Evolutionary conservation across 2,329 filamentous ascomycete genomes (phyloP), one percentile per base, ranked within the genome.

Genomic region (Domatiomyces catenatus): DNA sequence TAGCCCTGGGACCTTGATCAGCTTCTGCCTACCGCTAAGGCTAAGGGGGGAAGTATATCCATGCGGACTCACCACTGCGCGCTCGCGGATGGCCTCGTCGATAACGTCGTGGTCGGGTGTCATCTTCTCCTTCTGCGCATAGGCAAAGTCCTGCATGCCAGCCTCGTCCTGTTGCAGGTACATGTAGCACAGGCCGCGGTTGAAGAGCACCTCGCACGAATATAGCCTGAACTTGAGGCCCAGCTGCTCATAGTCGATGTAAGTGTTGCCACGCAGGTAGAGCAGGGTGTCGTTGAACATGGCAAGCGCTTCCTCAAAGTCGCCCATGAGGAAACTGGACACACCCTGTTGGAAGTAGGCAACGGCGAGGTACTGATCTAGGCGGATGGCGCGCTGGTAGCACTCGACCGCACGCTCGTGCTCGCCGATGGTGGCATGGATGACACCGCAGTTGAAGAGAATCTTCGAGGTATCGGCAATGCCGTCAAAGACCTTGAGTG

Each of bases 301-400:
- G 59, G 89, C 89, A 54, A 96, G 74, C 17, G 92, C 92, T 67
- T 96, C 92, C 66, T 96, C 89, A 60, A 96, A 96, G 65, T 98
- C 92, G 53, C 90, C 90, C 50, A 96, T 79, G 47, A 98, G 74
- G 67, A 98, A 98, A 66, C 96, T 98, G 50, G 92, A 96, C 17
- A 98, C 92, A 44, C 92, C 92, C 68, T 96, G 87, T 64, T 98
- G 92, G 67, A 98, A 98, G 67, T 96, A 96, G 53, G 92, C 90
- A 52, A 98, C 88, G 51, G 92, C 92, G 45, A 98, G 83, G 64
- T 96, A 98, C 64, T 92, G 85, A 63, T 98, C 92, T 51, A 95
- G 76, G 56, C 81, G 77, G 60, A 94, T 85, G 47, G 92, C 89
- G 65, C 85, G 81, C 71, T 95, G 89, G 66, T 95, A 98, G 68